Conservation (phyloP, 495 filamentous ascomycete species). For the Articulospora tetracladia region DNA sequence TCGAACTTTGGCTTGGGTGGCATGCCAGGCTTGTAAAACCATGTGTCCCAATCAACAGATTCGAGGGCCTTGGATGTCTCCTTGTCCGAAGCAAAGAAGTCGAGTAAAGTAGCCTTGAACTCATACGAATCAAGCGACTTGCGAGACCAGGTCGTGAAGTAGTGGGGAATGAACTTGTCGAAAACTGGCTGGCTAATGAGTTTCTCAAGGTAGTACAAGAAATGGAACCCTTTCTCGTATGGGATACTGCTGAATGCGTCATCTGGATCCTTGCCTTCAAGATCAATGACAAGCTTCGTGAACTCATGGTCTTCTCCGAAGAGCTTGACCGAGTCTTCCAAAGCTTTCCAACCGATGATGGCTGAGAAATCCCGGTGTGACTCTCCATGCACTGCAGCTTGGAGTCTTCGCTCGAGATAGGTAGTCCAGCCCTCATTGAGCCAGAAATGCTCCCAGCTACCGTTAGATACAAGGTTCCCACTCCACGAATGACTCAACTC, state of each 20-base stretch:
- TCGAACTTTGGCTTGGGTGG: conserved; percentile 90
- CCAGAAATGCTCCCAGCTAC: conserved; percentile 98
- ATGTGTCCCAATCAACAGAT: conserved; percentile 79
- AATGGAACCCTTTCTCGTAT: conserved; percentile 73
- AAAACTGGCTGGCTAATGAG: conserved; percentile 82
- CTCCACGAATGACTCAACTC: conserved; percentile 91
- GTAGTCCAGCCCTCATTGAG: conserved; percentile 95
- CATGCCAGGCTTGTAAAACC: conserved; percentile 80
- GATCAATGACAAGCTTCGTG: conserved; percentile 81
- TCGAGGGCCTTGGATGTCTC: conserved; percentile 63
- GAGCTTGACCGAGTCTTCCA: conserved; percentile 67
- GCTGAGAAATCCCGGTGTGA: conserved; percentile 86
- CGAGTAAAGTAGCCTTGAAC: conserved; percentile 80
- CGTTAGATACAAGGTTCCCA: conserved; percentile 86
- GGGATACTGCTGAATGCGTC: conserved; percentile 90
- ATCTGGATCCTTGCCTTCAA: conserved; percentile 90
- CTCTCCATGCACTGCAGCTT: conserved; percentile 68
- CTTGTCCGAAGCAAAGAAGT: conserved; percentile 72
- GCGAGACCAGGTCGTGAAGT: conserved; percentile 76
- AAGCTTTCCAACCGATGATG: conserved; percentile 74
- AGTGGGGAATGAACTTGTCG: conserved; percentile 91
- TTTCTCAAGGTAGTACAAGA: conserved; percentile 80
- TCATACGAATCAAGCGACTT: conserved; percentile 89
- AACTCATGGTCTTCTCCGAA: conserved; percentile 84
- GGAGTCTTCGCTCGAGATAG: conserved; percentile 82